phyloP scores from a whole-genome alignment of 352 stramenopile species.

The Phytophthora litchii region DNA sequence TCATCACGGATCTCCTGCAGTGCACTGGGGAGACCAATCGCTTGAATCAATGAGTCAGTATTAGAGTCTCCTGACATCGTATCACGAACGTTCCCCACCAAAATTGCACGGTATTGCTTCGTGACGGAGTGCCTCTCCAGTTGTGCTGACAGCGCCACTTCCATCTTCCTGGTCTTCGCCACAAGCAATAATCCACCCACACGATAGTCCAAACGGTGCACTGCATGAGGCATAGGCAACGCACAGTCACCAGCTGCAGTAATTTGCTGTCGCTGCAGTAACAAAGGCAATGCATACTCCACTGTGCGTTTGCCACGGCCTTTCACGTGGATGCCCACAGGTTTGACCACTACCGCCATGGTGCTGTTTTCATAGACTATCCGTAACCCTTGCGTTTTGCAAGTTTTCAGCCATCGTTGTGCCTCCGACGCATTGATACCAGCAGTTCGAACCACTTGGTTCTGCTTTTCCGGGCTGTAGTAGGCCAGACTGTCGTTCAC shows the following conservation, averaged over 20 bases:
- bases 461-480: constrained; percentile 13
- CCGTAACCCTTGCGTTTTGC: constrained; percentile 57
- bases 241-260: constrained; percentile 11
- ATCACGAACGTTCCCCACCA: constrained; percentile 38
- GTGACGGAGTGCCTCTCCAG: constrained; percentile 49
- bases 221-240: constrained; percentile 42
- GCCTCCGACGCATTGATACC: neutral
- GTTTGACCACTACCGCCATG: constrained; percentile 62
- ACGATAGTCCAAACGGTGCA: constrained; percentile 68
- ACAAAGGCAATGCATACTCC: constrained; percentile 47
- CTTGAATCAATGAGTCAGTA: neutral
- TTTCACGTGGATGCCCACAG: constrained; percentile 69
- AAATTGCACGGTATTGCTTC: constrained; percentile 65
- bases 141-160: constrained; percentile 50
- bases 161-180: constrained; percentile 55
- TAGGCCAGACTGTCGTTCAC: constrained; percentile 47
- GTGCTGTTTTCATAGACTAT: constrained; percentile 54
- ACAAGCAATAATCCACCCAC: constrained; percentile 67
- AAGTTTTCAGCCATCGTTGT: constrained; percentile 43
- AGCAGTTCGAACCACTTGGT: neutral
- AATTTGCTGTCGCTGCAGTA: constrained; percentile 29
- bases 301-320: constrained; percentile 52
- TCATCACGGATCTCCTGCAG: constrained; percentile 25
- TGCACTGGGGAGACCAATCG: constrained; percentile 17
- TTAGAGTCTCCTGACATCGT: neutral